Percentiles rank a stretch among this genome's conserved stretches.
phyloP scores from a whole-genome alignment of 345 rosid species.

The Noccaea caerulescens region DNA sequence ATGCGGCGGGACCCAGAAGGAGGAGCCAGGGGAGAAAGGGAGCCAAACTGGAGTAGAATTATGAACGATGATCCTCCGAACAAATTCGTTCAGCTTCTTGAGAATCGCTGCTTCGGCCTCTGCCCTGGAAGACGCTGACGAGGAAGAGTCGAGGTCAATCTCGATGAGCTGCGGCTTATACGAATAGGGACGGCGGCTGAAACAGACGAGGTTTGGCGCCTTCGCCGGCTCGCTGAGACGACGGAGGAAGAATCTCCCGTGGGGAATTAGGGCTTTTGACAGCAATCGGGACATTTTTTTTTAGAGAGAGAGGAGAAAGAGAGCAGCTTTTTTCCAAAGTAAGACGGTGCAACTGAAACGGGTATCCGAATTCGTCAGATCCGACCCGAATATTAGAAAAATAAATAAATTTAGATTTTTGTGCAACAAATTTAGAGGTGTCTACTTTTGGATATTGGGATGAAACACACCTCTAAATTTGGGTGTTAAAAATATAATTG shows the following conservation, averaged over 20 bases:
- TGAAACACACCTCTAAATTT: too few relatives aligned
- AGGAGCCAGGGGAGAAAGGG: constrained; percentile 53
- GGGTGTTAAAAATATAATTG: too few relatives aligned
- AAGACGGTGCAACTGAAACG: constrained; percentile 27
- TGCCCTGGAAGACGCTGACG: constrained; percentile 29
- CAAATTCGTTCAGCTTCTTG: constrained; percentile 47
- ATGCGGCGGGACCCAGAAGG: constrained; percentile 57
- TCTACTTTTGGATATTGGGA: too few relatives aligned
- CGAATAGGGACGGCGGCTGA: constrained; percentile 31
- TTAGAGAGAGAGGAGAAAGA: neutral
- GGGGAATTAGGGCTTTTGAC: constrained; percentile 43
- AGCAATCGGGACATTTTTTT: constrained; percentile 43
- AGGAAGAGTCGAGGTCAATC: constrained; percentile 36
- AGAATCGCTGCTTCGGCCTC: constrained; percentile 41
- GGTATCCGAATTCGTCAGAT: constrained; percentile 13
- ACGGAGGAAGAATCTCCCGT: constrained; percentile 38
- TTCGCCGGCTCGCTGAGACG: constrained; percentile 19
- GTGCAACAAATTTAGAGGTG: too few relatives aligned
- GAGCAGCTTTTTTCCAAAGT: neutral
- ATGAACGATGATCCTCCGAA: constrained; percentile 46
- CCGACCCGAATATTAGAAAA: neutral
- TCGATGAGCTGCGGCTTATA: constrained; percentile 37
- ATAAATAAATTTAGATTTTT: too few relatives aligned
- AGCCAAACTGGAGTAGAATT: constrained; percentile 59
- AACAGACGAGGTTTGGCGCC: constrained; percentile 10